These are phyloP conservation scores for Sextonia rubra DNA, from an alignment of 164 flowering plant genomes.

Conservation along the genomic window DNA sequence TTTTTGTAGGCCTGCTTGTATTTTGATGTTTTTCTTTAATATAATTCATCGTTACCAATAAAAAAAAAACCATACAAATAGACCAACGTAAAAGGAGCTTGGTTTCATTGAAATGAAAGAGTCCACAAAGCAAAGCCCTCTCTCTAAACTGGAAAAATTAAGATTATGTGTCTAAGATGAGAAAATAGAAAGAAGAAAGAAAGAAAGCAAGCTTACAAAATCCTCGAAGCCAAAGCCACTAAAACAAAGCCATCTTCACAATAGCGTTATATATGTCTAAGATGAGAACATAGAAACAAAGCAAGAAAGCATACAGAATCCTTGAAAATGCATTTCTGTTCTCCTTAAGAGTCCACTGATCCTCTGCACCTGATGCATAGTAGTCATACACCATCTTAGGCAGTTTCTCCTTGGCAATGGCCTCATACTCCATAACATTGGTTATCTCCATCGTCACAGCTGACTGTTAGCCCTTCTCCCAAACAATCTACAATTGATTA, in stretches of 20 bases:
- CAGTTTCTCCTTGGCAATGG: constrained; percentile 75
- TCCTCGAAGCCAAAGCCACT: neutral
- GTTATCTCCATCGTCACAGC: constrained; percentile 60
- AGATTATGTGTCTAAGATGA: neutral
- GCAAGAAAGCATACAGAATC: constrained; percentile 56
- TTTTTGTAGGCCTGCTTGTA: too few species aligned
- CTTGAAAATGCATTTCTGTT: constrained; percentile 77
- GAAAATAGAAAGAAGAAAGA: neutral
- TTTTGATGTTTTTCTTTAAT: too few species aligned
- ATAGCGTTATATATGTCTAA: neutral
- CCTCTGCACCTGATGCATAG: constrained; percentile 98
- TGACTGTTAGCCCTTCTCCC: neutral
- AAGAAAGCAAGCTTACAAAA: neutral
- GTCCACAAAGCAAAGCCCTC: too few species aligned
- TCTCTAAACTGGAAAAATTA: too few species aligned
- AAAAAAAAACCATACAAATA: too few species aligned
- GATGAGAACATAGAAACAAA: neutral
- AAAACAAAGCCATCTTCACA: neutral
- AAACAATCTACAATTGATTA: constrained; percentile 11
- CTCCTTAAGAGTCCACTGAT: constrained; percentile 84
- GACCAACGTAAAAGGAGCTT: too few species aligned
- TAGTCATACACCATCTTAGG: constrained; percentile 93
- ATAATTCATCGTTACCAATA: too few species aligned
- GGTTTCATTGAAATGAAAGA: too few species aligned
- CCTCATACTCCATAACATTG: constrained; percentile 72